Base-by-base conservation (phyloP, 441 rosid genomes). In the Populus hybrid region DNA sequence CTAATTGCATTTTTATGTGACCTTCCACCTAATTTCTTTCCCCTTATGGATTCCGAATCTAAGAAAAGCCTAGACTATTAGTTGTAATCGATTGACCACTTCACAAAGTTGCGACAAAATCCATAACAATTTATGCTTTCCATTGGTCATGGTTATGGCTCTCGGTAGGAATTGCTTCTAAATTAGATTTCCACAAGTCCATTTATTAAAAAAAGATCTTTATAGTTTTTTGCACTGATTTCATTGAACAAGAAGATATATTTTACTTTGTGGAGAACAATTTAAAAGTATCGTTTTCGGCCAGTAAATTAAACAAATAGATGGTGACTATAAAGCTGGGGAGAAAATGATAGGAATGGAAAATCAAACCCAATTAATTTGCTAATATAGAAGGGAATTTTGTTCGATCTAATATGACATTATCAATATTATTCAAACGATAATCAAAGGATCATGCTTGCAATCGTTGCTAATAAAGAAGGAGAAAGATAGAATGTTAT, bases 281-380 rank as follows among this genome's bases (percentile, higher is more conserved):
- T 35, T n/a, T 11, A 36, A 10, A 24, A 21, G 26, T 10, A 14
- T 18, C 7, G 6, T 21, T 36, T 35, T 63, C 28, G 0, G 18
- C 12, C 12, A n/a, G 53, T 21, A 16, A 35, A 61, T 35, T 12
- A 23, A 26, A 63, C 71, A 61, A 74, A 74, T 75, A 63, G 57
- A 26, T 69, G 71, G 78, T 0, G 28, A n/a, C 50, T 75, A 78
- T 24, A 35, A 21, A 19, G 5, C 1, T 30, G 10, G 8, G 4
- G 19, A 73, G 35, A 14, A 34, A 12, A 7, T 5, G 9, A 28
- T 1, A 4, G 9, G 1, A 28, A 18, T 12, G 9, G 21, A 23
- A 34, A 18, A 32, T 66, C 26, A 73, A 32, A 70, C 72, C 67
- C 23, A 92, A 28, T 28, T 28, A 28, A 28, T 28, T 28, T 28